A percentile compares a stretch with the other conserved stretches of the same genome.
Conservation (phyloP, 495 filamentous ascomycete genomes). For the Daldinia caldariorum region DNA sequence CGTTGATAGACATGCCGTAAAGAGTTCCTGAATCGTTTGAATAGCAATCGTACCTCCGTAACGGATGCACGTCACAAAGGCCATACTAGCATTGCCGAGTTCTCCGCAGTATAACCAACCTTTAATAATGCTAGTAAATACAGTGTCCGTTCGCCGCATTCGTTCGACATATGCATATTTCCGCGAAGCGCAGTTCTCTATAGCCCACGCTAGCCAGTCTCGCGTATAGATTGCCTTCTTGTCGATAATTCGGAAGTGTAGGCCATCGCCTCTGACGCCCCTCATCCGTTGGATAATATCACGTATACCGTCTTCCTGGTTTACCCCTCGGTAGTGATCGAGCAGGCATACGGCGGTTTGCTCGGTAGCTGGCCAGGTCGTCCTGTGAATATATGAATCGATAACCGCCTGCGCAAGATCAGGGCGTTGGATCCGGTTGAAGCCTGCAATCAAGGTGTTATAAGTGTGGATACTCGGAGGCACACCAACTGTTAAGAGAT, state of each 20-base stretch:
- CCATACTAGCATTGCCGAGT: conserved; percentile 47
- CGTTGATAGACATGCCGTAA: conserved; percentile 45
- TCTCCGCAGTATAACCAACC: conserved; percentile 52
- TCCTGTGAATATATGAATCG: conserved; percentile 59
- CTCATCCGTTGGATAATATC: conserved; percentile 54
- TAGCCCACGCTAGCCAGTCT: conserved; percentile 34
- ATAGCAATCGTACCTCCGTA: conserved; percentile 36
- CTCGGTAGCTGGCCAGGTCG: conserved; percentile 62
- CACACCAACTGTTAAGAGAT: conserved; percentile 65
- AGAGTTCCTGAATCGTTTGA: conserved; percentile 47
- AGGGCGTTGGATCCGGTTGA: conserved; percentile 62
- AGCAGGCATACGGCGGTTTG: conserved; percentile 64
- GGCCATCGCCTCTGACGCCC: conserved; percentile 37
- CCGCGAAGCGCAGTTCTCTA: conserved; percentile 32
- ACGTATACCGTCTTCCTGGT: conserved; percentile 53
- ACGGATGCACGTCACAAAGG: conserved; percentile 50
- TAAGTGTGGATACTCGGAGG: conserved; percentile 72
- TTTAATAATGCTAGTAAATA: conserved; percentile 51
- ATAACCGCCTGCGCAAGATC: conserved; percentile 64
- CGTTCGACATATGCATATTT: conserved; percentile 45
- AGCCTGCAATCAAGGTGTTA: conserved; percentile 69
- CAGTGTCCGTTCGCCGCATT: conserved; percentile 33
- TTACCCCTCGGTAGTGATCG: conserved; percentile 60
- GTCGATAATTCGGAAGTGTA: conserved; percentile 32
- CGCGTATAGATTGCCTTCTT: conserved; percentile 16